Base-by-base conservation (phyloP, 306 rosid genomes). In the Casuarina cunninghamiana region DNA sequence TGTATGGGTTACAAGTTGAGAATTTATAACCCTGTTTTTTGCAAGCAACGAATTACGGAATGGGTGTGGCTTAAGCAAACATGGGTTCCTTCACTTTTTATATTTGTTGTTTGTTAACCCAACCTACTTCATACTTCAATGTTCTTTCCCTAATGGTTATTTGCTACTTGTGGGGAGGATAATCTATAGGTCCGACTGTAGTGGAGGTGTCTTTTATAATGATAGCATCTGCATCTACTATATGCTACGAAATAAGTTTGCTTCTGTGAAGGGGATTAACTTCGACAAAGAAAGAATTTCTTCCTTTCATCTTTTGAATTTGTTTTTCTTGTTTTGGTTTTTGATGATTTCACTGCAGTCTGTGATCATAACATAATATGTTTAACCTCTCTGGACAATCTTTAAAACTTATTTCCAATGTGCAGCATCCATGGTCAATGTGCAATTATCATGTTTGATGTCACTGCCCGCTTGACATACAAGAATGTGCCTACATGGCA, bases 401-500 rank as follows among this genome's bases (percentile, higher is more conserved):
- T 2, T 26, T 49, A 61, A 50, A 60, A 43, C 5, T 5, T 1
- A 26, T 2, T n/a, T 5, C 4, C 60, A 0, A 42, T 1, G 9
- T 84, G 80, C 89, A 91, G 96, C 69, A 91, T 91, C 73, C 96
- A 91, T 41, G 96, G 96, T 39, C 96, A 91, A 53, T 91, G 96
- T 80, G 96, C 93, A 0, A 91, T 91, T 38, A 91, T 91, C 55
- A 91, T 91, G 96, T 91, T 91, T 53, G 96, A 91, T 81, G 96
- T 91, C 19, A 91, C 93, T 67, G 96, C 96, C 1, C 82, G 93
- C 0, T 60, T 87, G 74, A 91, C 96, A 10, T 91, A 91, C 86
- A 90, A 88, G 62, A 91, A 91, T 74, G 96, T 91, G 3, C 93
- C 96, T 6, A 91, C 96, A 13, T 91, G 96, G 96, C 93, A 91